phyloP scores from a whole-genome alignment of 768 basidiomycete genomes.

The Imleria badia region DNA sequence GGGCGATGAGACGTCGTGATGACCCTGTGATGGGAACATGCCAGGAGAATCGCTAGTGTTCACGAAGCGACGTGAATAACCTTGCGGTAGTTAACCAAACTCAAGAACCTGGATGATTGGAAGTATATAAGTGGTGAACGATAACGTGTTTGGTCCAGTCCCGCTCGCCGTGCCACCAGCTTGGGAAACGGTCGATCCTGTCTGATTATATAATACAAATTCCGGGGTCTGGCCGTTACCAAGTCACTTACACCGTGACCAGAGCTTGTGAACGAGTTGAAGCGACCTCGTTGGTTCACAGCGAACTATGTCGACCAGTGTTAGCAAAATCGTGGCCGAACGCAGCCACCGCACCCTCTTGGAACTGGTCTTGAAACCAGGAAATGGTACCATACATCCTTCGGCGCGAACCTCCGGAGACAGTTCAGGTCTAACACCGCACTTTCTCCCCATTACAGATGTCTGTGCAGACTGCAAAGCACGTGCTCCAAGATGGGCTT shows the following conservation, averaged over 20 bases:
- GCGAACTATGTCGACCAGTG: slow-evolving; percentile 29
- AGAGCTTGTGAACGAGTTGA: not conserved
- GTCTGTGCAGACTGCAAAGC: slow-evolving; percentile 90
- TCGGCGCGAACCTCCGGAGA: not conserved
- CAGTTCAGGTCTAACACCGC: slow-evolving; percentile 1
- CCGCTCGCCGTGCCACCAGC: too few relatives aligned
- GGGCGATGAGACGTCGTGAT: slow-evolving; percentile 3
- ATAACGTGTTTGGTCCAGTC: too few relatives aligned
- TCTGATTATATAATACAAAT: slow-evolving; percentile 16
- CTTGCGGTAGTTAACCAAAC: slow-evolving; percentile 2
- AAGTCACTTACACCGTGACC: not conserved
- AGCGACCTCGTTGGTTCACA: not conserved
- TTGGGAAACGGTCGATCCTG: too few relatives aligned
- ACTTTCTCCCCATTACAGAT: slow-evolving; percentile 46
- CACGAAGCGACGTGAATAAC: slow-evolving; percentile 15
- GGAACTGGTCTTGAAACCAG: slow-evolving; percentile 69
- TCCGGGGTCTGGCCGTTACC: too few relatives aligned
- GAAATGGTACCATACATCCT: slow-evolving; percentile 63
- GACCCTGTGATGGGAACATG: slow-evolving; percentile 22
- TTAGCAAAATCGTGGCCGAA: slow-evolving; percentile 62
- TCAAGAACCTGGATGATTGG: not conserved
- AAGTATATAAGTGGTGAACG: not conserved
- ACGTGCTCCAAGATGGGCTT: slow-evolving; percentile 87
- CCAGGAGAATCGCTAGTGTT: not conserved
- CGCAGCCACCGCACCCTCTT: slow-evolving; percentile 64